A percentile compares a stretch with the other conserved stretches of the same genome.
These are phyloP conservation scores for Escallonia rubra DNA, from an alignment of 129 eudicot species.

Conservation along the genomic window DNA sequence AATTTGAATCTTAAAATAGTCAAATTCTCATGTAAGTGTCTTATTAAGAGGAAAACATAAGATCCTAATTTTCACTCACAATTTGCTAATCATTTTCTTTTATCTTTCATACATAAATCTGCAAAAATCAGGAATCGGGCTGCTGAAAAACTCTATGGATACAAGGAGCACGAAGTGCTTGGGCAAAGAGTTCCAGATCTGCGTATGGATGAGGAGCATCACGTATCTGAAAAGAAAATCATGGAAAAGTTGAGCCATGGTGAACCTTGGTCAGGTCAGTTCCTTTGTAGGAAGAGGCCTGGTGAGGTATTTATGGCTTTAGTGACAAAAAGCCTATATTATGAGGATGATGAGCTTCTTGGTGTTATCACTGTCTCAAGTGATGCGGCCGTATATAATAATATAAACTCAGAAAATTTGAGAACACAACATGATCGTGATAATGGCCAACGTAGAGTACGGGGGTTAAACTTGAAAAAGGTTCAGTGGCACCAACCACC, in stretches of 20 bases:
- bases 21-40: too few species aligned
- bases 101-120: too few species aligned
- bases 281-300: constrained; percentile 70
- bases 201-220: constrained; percentile 48
- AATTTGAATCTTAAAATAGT: too few species aligned
- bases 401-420: constrained; percentile 27
- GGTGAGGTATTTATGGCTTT: constrained; percentile 78
- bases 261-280: constrained; percentile 85
- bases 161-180: constrained; percentile 59
- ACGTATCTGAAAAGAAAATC: constrained; percentile 33
- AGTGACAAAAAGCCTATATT: constrained; percentile 68
- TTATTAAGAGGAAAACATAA: too few species aligned
- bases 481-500: constrained; percentile 59
- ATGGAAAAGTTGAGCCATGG: constrained; percentile 42
- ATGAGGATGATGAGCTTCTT: constrained; percentile 72
- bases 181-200: constrained; percentile 54
- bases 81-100: too few species aligned
- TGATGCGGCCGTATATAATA: constrained; percentile 70
- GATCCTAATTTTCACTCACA: too few species aligned
- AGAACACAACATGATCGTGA: constrained; percentile 25
- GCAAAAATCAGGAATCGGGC: constrained; percentile 53
- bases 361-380: constrained; percentile 81
- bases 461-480: constrained; percentile 45
- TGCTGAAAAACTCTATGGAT: constrained; percentile 84
- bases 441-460: constrained; percentile 27